Conservation (phyloP, 352 stramenopile species). For the Globisporangium echinulatum region DNA sequence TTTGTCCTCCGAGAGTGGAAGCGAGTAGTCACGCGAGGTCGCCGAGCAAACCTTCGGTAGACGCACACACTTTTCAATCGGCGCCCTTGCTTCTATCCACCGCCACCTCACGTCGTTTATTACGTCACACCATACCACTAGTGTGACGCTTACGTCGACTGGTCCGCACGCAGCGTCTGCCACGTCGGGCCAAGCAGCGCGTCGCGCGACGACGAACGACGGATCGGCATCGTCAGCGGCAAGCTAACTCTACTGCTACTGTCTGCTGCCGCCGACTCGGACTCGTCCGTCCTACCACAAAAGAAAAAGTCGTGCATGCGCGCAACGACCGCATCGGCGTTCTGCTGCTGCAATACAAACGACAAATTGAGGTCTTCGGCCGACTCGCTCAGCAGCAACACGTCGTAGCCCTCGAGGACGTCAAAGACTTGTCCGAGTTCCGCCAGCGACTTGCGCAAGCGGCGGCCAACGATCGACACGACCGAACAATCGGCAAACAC, state of each 20-base stretch:
- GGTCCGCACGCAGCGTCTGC: not conserved
- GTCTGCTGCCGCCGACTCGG: not conserved
- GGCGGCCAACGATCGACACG: conserved; percentile 81
- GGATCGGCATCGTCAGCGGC: not conserved
- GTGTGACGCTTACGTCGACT: not conserved
- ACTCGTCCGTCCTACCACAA: not conserved
- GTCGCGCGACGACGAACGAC: not conserved
- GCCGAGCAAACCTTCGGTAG: not conserved
- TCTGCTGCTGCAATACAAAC: conserved; percentile 80
- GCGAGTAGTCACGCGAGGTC: not conserved
- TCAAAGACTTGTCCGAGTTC: conserved; percentile 81
- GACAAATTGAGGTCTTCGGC: conserved; percentile 88
- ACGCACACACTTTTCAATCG: not conserved
- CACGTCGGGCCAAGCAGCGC: not conserved
- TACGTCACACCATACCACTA: not conserved
- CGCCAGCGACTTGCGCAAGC: conserved; percentile 72
- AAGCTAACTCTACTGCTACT: not conserved
- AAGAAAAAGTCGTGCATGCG: conserved; percentile 83
- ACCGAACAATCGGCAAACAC: conserved; percentile 80
- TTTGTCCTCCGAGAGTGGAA: not conserved
- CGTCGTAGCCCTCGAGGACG: conserved; percentile 80
- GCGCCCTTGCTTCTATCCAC: not conserved
- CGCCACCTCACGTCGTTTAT: not conserved
- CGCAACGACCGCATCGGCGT: conserved; percentile 70
- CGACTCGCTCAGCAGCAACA: conserved; percentile 80